These are phyloP conservation scores for Naganishia randhawae DNA, from an alignment of 768 basidiomycete species.

Conservation along the genomic window DNA sequence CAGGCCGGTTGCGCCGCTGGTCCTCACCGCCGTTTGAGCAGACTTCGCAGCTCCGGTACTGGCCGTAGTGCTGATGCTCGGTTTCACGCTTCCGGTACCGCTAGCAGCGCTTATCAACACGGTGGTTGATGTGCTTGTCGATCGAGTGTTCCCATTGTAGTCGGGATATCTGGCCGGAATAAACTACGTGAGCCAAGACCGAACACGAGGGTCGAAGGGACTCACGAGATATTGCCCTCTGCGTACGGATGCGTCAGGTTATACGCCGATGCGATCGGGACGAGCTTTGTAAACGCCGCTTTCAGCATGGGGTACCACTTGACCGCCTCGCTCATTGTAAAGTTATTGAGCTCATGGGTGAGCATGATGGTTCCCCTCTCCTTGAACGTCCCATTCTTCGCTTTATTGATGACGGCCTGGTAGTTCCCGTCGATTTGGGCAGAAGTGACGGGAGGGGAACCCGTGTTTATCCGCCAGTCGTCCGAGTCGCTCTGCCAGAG, in stretches of 20 bases:
- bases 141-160: not conserved
- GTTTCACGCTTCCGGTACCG: not conserved
- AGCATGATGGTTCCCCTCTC: slow-evolving; percentile 46
- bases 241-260: slow-evolving; percentile 49
- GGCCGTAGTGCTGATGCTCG: not conserved
- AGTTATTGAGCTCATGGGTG: slow-evolving; percentile 49
- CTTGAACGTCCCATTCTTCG: slow-evolving; percentile 40
- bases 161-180: not conserved
- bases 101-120: not conserved
- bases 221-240: slow-evolving; percentile 39
- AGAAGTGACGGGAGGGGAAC: slow-evolving; percentile 33
- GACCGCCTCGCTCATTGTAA: slow-evolving; percentile 45
- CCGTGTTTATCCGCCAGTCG: slow-evolving; percentile 44
- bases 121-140: not conserved
- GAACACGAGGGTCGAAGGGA: not conserved
- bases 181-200: not conserved
- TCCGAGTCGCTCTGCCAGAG: slow-evolving; percentile 47
- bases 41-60: not conserved
- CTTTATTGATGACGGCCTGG: slow-evolving; percentile 37
- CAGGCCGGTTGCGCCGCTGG: not conserved
- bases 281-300: slow-evolving; percentile 36
- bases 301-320: slow-evolving; percentile 40
- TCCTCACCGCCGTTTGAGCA: not conserved
- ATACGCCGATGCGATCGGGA: slow-evolving; percentile 44
- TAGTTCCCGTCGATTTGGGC: slow-evolving; percentile 45